Evolutionary conservation across 306 rosid species (phyloP).

Genomic region (Phaseolus lunatus): DNA sequence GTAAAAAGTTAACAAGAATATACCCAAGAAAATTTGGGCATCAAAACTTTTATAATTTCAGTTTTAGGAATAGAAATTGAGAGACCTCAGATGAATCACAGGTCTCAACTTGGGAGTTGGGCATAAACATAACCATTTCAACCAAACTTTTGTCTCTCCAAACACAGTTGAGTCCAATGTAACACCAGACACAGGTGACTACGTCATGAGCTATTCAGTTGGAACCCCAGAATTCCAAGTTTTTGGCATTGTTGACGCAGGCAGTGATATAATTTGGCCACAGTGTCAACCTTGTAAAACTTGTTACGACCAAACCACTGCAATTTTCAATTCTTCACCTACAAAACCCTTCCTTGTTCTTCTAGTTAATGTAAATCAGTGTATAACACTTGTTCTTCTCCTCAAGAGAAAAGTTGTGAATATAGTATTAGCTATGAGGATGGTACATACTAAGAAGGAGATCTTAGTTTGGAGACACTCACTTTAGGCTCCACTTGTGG

Average conservation of each 20-base stretch:
- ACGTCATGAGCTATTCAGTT: slow-evolving; percentile 51
- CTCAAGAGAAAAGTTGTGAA: not conserved
- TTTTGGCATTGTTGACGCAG: slow-evolving; percentile 57
- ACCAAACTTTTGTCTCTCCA: not conserved
- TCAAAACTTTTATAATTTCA: too few relatives aligned
- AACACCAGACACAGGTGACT: slow-evolving; percentile 31
- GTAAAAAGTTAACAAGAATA: too few relatives aligned
- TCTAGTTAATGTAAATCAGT: not conserved
- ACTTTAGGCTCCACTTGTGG: not conserved
- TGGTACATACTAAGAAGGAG: not conserved
- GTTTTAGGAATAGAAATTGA: too few relatives aligned
- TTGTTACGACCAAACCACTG: slow-evolving; percentile 51
- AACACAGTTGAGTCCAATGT: slow-evolving; percentile 24
- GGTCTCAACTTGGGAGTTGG: too few relatives aligned
- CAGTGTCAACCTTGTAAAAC: slow-evolving; percentile 49
- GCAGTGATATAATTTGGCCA: slow-evolving; percentile 64
- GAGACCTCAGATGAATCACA: too few relatives aligned
- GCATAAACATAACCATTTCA: slow-evolving; percentile 13
- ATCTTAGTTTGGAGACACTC: not conserved
- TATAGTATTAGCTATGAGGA: not conserved
- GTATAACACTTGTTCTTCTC: not conserved
- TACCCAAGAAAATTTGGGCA: too few relatives aligned
- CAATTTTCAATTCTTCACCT: slow-evolving; percentile 53
- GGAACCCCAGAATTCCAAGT: slow-evolving; percentile 62
- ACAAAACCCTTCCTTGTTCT: slow-evolving; percentile 3